Evolutionary conservation across 805 yeast genomes (phyloP).

Genomic region (Suhomyces vadensis): DNA sequence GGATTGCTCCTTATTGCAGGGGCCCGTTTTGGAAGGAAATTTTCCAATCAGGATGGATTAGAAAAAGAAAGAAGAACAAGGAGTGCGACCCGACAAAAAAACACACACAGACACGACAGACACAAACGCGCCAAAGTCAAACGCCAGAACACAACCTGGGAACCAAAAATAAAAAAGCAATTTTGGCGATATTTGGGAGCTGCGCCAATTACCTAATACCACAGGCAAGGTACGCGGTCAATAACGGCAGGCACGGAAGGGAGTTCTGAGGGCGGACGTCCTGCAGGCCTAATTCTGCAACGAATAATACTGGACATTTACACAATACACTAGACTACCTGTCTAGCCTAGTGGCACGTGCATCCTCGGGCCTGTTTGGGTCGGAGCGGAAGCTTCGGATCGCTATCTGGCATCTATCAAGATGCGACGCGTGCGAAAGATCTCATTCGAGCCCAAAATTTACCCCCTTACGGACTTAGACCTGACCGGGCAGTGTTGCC

Average conservation of each 20-base stretch:
- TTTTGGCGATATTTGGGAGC: neutral
- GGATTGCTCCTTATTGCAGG: conserved; percentile 6
- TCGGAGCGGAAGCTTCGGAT: no score
- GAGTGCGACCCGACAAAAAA: neutral
- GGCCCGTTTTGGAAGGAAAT: conserved; percentile 4
- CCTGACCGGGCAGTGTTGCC: conserved; percentile 1
- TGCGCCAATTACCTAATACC: neutral
- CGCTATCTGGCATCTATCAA: neutral
- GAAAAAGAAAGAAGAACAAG: conserved; percentile 1
- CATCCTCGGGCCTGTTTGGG: no score
- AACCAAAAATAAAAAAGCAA: neutral
- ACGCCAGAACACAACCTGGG: neutral
- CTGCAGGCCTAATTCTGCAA: neutral
- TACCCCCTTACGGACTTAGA: neutral
- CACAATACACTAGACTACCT: no score
- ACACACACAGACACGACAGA: conserved; percentile 5
- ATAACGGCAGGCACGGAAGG: conserved; percentile 3
- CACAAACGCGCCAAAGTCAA: conserved; percentile 7
- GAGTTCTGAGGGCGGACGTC: neutral
- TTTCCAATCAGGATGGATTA: conserved; percentile 1
- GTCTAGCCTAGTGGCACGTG: no score
- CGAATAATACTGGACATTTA: no score
- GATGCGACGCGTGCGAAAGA: neutral
- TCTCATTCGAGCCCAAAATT: neutral
- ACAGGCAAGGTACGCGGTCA: neutral